Evolutionary conservation across 371 early-diverging fungal species (phyloP).

Genomic region (Mucor sp.): DNA sequence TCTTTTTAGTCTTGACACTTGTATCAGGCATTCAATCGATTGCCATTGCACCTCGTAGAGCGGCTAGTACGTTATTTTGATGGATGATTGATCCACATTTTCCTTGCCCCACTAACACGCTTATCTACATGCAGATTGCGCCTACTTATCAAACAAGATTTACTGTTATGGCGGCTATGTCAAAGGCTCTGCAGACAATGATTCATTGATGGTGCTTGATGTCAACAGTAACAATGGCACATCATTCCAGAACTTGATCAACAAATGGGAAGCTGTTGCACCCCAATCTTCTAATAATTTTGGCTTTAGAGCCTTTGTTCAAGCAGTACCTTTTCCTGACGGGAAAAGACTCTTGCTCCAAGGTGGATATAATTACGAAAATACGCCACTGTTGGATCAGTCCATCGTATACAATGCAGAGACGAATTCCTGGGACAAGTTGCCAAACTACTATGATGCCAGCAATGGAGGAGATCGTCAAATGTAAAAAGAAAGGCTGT

Average conservation of each 20-base stretch:
- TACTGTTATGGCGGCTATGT: constrained; percentile 7
- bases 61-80: background rate
- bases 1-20: background rate
- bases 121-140: background rate
- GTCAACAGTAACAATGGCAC: background rate
- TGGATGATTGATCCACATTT: background rate
- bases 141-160: background rate
- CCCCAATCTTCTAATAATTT: background rate
- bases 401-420: constrained; percentile 3
- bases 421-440: background rate
- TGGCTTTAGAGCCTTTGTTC: background rate
- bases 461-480: background rate
- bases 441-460: background rate
- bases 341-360: background rate
- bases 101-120: too few relatives aligned
- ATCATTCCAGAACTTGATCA: background rate
- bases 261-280: background rate
- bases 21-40: background rate
- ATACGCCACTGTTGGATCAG: background rate
- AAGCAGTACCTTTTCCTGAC: constrained; percentile 4
- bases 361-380: constrained; percentile 3
- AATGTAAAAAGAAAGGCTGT: too few relatives aligned
- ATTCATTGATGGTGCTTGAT: background rate
- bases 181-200: background rate
- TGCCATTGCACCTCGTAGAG: background rate